Base-by-base conservation (phyloP, 495 filamentous ascomycete genomes). In the Durotheca rogersii region DNA sequence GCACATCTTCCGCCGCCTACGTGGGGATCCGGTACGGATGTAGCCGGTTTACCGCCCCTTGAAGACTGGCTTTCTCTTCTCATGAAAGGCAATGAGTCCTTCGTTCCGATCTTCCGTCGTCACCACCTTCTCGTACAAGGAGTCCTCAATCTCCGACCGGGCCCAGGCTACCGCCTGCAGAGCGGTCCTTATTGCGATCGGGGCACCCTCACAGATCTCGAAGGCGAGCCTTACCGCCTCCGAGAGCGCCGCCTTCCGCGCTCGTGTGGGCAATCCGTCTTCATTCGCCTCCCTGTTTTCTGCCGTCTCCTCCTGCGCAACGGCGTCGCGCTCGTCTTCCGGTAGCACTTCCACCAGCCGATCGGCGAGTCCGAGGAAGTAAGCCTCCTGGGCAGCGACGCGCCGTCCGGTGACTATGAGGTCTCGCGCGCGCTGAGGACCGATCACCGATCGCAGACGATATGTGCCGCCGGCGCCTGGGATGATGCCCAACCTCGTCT, bases 401-500 rank as follows among this genome's bases (percentile, higher is more conserved):
- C 87, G 73, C 6, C 93, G 78, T 3, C 92, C 93, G 0, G 91
- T 97, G 7, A 96, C 67, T 6, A 96, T 82, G 36, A 96, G 66
- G 61, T 97, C 90, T 34, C 89, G 72, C 5, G 93, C 93, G 16
- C 87, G 80, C 6, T 74, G 67, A 3, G 81, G 65, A 3, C 93
- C 94, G 42, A 97, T 83, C 11, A 97, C 60, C 0, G 68, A 69
- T 0, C 88, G 89, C 0, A 98, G 78, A 3, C 93, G 83, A 64
- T 88, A 90, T 0, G 90, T 96, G 12, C 93, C 93, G 4, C 93
- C 93, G 0, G 93, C 94, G 33, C 93, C 93, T 4, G 93, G 93
- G 48, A 97, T 86, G 60, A 98, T 97, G 16, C 85, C 93, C 1
- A 98, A 78, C 0, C 89, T 73, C 0, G 93, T 96, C 61, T 98